Evolutionary conservation across 2,329 filamentous ascomycete genomes (phyloP).

Genomic region (Trichophyton rubrum): DNA sequence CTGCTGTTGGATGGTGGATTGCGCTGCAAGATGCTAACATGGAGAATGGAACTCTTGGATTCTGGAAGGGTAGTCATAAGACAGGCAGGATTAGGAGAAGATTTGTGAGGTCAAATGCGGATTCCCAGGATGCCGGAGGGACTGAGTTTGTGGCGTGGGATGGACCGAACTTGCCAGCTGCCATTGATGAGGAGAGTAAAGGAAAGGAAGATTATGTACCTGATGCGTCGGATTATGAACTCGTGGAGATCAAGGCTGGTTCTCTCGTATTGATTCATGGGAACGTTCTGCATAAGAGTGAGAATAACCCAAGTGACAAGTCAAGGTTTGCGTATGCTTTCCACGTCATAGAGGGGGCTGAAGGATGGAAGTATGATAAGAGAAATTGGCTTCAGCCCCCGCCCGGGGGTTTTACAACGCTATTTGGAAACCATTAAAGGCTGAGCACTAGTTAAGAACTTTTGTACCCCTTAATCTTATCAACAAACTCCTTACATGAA

Average conservation of each 20-base stretch:
- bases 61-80: conserved; percentile 69
- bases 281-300: conserved; percentile 90
- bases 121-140: conserved; percentile 32
- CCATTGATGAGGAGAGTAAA: conserved; percentile 32
- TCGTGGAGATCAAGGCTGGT: conserved; percentile 82
- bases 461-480: not conserved
- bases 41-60: conserved; percentile 80
- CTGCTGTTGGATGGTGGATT: conserved; percentile 93
- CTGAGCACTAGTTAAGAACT: not conserved
- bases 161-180: conserved; percentile 50
- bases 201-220: conserved; percentile 45
- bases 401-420: conserved; percentile 59
- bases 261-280: conserved; percentile 89
- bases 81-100: conserved; percentile 58
- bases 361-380: conserved; percentile 58
- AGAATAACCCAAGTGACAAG: conserved; percentile 75
- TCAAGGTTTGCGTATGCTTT: conserved; percentile 95
- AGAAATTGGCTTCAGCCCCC: conserved; percentile 91
- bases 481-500: not conserved
- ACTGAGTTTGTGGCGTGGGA: conserved; percentile 62
- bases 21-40: conserved; percentile 81
- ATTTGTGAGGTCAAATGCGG: conserved; percentile 46
- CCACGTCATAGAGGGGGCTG: conserved; percentile 79
- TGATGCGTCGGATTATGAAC: conserved; percentile 50
- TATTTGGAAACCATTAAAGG: conserved; percentile 32